Conservation (phyloP, 2,329 filamentous ascomycete species). For the Colletotrichum destructivum region DNA sequence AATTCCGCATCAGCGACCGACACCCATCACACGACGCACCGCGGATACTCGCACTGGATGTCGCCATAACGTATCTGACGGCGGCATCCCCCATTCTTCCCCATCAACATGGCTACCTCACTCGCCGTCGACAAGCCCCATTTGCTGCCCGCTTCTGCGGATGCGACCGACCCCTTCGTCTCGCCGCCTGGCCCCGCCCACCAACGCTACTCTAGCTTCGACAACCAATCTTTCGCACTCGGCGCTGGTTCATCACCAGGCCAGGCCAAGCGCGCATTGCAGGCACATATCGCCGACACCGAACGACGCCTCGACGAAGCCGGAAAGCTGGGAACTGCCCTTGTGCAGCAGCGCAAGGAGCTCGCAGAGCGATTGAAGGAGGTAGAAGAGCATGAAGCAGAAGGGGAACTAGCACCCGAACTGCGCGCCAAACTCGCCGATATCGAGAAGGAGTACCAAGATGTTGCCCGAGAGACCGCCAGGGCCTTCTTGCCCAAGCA, state of each 20-base stretch:
- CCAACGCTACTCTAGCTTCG: slow-evolving; percentile 87
- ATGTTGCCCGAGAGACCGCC: slow-evolving; percentile 90
- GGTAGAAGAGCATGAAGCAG: slow-evolving; percentile 82
- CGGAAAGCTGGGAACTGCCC: slow-evolving; percentile 87
- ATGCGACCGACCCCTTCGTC: slow-evolving; percentile 71
- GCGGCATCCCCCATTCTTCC: slow-evolving; percentile 37
- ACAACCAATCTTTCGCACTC: slow-evolving; percentile 83
- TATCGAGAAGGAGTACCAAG: slow-evolving; percentile 95
- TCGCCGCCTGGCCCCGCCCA: slow-evolving; percentile 62
- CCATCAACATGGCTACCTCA: slow-evolving; percentile 60
- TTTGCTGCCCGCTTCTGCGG: slow-evolving; percentile 55
- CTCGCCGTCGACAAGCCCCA: slow-evolving; percentile 59
- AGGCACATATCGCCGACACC: slow-evolving; percentile 93
- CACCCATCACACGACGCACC: slow-evolving; percentile 5
- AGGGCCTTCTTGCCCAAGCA: slow-evolving; percentile 90
- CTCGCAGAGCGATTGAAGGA: slow-evolving; percentile 87
- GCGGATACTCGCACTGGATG: slow-evolving; percentile 37
- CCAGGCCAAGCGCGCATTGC: slow-evolving; percentile 89
- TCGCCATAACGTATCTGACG: slow-evolving; percentile 37
- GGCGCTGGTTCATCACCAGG: slow-evolving; percentile 84
- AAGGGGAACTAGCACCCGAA: slow-evolving; percentile 86
- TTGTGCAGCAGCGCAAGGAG: slow-evolving; percentile 89
- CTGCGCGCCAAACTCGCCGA: slow-evolving; percentile 86
- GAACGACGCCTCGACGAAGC: slow-evolving; percentile 93
- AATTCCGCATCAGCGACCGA: slow-evolving; percentile 23